Percentiles rank a stretch among this genome's conserved stretches.
phyloP scores from a whole-genome alignment of 2,329 filamentous ascomycete species.

The Arthroderma sp. region DNA sequence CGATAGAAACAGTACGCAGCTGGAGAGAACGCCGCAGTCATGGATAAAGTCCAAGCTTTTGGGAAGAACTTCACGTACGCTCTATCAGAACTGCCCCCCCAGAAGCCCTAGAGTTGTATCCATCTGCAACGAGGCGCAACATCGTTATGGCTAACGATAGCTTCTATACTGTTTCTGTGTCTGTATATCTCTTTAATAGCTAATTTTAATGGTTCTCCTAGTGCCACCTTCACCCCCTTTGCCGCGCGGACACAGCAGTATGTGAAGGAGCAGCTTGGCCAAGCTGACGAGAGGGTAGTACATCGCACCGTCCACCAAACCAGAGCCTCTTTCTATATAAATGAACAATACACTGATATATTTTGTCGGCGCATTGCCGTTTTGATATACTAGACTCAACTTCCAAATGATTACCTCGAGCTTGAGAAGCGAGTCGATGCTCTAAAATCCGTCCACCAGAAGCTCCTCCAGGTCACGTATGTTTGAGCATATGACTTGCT shows the following conservation, averaged over 20 bases:
- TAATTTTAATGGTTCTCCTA: conserved; percentile 33
- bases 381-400: conserved; percentile 58
- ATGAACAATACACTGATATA: conserved; percentile 3
- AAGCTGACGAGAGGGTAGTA: conserved; percentile 78
- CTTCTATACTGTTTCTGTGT: not conserved
- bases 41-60: conserved; percentile 60
- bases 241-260: conserved; percentile 91
- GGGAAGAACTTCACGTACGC: conserved; percentile 56
- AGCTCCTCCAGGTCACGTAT: conserved; percentile 92
- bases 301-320: not conserved
- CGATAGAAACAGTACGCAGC: not conserved
- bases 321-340: not conserved
- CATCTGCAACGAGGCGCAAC: not conserved
- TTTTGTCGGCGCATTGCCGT: not conserved
- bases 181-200: not conserved
- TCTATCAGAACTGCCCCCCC: conserved; percentile 5
- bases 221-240: conserved; percentile 80
- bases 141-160: not conserved
- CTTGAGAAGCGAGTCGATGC: conserved; percentile 98
- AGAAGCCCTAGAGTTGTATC: not conserved
- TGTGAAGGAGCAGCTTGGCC: conserved; percentile 93
- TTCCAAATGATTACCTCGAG: conserved; percentile 94
- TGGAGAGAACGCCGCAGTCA: conserved; percentile 22
- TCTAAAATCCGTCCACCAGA: conserved; percentile 90
- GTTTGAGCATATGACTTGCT: conserved; percentile 6